These are phyloP conservation scores for Geotrichum europaeum DNA, from an alignment of 1,139 yeast genomes.

Conservation along the genomic window DNA sequence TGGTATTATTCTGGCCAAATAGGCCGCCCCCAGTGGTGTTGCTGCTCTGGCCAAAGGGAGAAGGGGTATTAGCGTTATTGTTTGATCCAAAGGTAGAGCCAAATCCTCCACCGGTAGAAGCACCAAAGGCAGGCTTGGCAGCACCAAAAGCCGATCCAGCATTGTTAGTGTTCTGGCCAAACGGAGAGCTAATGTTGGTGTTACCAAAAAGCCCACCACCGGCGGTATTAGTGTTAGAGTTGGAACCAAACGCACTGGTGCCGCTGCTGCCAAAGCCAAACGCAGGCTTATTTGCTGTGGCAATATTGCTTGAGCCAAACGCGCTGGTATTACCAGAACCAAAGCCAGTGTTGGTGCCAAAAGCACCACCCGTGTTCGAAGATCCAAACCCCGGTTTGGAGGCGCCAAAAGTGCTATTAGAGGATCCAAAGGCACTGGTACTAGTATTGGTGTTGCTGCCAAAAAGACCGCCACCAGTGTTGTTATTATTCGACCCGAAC, in stretches of 20 bases:
- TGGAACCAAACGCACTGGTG: slow-evolving; percentile 29
- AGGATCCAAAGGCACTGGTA: slow-evolving; percentile 32
- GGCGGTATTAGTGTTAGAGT: slow-evolving; percentile 18
- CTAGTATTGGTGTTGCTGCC: slow-evolving; percentile 8
- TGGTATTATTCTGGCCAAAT: slow-evolving; percentile 18
- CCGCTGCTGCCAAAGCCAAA: slow-evolving; percentile 14
- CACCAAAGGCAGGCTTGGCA: slow-evolving; percentile 21
- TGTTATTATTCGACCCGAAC: slow-evolving; percentile 10
- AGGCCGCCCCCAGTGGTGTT: slow-evolving; percentile 19
- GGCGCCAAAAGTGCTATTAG: slow-evolving; percentile 19
- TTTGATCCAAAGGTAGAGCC: slow-evolving; percentile 15
- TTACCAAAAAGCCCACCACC: slow-evolving; percentile 18
- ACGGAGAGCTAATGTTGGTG: slow-evolving; percentile 14
- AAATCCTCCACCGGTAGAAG: slow-evolving; percentile 10
- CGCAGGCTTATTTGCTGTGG: slow-evolving; percentile 15
- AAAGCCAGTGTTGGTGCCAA: slow-evolving; percentile 5
- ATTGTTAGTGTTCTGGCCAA: slow-evolving; percentile 14
- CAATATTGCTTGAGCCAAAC: slow-evolving; percentile 9
- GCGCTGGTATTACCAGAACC: slow-evolving; percentile 2
- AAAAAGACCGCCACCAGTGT: slow-evolving; percentile 24
- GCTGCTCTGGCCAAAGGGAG: slow-evolving; percentile 22
- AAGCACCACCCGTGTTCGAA: slow-evolving; percentile 19
- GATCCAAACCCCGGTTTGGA: slow-evolving; percentile 28
- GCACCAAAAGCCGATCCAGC: slow-evolving; percentile 18
- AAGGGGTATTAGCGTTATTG: slow-evolving; percentile 22